Base-by-base conservation (phyloP, 805 yeast genomes). In the Kregervanrija pseudodelftensis region DNA sequence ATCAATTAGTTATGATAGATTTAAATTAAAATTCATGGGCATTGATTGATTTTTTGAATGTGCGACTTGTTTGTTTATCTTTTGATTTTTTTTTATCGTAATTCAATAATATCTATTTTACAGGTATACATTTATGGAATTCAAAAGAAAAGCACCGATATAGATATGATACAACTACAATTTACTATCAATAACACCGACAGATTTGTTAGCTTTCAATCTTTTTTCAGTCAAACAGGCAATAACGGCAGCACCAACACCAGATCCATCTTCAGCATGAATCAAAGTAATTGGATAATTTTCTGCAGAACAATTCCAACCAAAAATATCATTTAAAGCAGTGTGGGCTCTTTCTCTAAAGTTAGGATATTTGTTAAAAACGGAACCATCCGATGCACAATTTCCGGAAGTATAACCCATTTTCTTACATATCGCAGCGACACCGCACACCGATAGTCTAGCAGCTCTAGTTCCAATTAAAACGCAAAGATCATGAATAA, bases 361-460 rank as follows among this genome's bases (percentile, higher is more conserved):
- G 46, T 81, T 84, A 42, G 99, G 98, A 72, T 91, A 93, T 68
- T 76, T 85, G 78, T 89, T 88, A 76, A 74, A 87, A 35, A 91
- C 98, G 11, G 96, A 88, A 51, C 99, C 98, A 64, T 91, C 99
- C 50, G 96, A 95, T 44, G 98, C 99, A 67, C 90, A 87, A 61
- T 88, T 89, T 42, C 82, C 90, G 36, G 82, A 74, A 53, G 69
- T 67, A 72, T 81, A 78, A 47, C 79, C 80, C 74, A 91, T 82
- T 80, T 89, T 89, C 63, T 81, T 76, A 65, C 91, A 83, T 60
- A 91, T 82, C 46, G 96, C 97, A 46, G 96, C 97, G 56, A 90
- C 84, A 62, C 96, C 97, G 72, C 96, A 88, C 49, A 86, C 84
- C 17, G 96, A 83, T 58, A 91, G 76, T 66, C 98, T 81, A 13